Conservation (phyloP, 352 stramenopile species). For the Globisporangium paddicum region DNA sequence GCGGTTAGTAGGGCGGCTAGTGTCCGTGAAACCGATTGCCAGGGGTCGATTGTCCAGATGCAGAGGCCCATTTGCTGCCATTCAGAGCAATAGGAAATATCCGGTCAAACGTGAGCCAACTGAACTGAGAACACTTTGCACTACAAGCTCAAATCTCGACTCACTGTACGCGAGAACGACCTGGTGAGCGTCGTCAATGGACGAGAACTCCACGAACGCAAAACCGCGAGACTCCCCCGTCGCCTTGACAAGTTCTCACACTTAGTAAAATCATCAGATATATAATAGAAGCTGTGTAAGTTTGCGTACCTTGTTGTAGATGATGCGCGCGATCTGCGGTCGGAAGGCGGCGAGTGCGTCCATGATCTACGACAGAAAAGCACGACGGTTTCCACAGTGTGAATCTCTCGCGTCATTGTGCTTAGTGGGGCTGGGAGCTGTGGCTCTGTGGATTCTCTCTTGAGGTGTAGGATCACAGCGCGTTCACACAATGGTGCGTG, state of each 20-base stretch:
- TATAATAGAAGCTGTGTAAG: too few species aligned
- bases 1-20: conserved; percentile 16
- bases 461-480: background rate
- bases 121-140: too few species aligned
- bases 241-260: too few species aligned
- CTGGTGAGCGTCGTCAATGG: conserved; percentile 41
- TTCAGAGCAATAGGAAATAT: background rate
- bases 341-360: conserved; percentile 41
- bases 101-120: background rate
- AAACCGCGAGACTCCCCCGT: conserved; percentile 72
- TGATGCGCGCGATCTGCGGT: conserved; percentile 40
- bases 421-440: too few species aligned
- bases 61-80: conserved; percentile 45
- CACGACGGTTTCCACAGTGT: conserved; percentile 12
- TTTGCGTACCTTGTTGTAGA: conserved; percentile 79
- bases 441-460: too few species aligned
- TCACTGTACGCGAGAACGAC: conserved; percentile 60
- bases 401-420: conserved; percentile 6
- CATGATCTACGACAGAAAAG: conserved; percentile 50
- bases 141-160: background rate
- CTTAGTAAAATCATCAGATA: too few species aligned
- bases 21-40: conserved; percentile 46
- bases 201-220: conserved; percentile 74
- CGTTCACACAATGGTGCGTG: background rate
- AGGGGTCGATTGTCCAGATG: conserved; percentile 41